These are phyloP conservation scores for Verticillium tricorpus DNA, from an alignment of 2,329 filamentous ascomycete genomes.

Conservation along the genomic window DNA sequence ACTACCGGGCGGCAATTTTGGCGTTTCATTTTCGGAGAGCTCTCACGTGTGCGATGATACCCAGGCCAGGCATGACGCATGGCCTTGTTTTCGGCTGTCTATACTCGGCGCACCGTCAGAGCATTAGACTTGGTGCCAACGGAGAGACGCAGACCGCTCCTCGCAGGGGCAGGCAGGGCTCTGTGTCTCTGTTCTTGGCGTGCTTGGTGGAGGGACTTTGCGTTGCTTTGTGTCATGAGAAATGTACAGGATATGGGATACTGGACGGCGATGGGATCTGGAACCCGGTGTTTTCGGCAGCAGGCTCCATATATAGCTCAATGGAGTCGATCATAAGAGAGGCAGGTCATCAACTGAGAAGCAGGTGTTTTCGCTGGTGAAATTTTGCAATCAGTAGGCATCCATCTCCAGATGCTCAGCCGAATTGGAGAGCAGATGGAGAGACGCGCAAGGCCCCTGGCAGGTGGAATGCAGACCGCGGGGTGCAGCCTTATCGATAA, in stretches of 20 bases:
- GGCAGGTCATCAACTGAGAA: not conserved
- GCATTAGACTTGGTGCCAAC: not conserved
- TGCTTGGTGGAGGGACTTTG: not conserved
- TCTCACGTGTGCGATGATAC: not conserved
- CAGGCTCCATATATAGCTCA: not conserved
- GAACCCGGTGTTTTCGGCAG: not conserved
- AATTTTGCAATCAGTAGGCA: too few species aligned
- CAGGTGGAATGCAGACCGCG: not conserved
- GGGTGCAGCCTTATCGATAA: conserved; percentile 6
- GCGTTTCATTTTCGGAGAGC: not conserved
- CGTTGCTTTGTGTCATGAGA: not conserved
- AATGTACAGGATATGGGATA: not conserved
- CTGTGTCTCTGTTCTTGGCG: not conserved
- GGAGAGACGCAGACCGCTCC: not conserved
- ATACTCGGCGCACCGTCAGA: not conserved
- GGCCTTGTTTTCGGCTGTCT: not conserved
- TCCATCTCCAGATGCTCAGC: too few species aligned
- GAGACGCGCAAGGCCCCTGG: not conserved
- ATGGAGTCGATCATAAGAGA: not conserved
- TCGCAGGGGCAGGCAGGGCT: not conserved
- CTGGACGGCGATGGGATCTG: not conserved
- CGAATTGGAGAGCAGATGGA: not conserved
- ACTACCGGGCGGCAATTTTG: conserved; percentile 4
- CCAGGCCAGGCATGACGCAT: not conserved
- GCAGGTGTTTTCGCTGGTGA: not conserved